These are phyloP conservation scores for Samsoniella hepiali DNA, from an alignment of 2,329 filamentous ascomycete genomes.

Conservation along the genomic window DNA sequence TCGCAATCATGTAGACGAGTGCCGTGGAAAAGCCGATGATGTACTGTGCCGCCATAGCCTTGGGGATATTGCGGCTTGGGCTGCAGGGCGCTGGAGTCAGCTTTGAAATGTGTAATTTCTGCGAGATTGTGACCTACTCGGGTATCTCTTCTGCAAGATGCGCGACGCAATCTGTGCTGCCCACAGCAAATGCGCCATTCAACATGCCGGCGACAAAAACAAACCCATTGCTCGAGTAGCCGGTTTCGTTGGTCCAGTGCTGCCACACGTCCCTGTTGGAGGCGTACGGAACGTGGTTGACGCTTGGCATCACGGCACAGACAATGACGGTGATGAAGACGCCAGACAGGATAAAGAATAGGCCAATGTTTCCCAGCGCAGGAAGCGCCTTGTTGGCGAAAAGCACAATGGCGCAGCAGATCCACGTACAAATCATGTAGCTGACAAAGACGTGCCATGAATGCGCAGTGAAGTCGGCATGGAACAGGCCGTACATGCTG, in stretches of 20 bases:
- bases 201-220: conserved; percentile 42
- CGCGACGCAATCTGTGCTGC: conserved; percentile 61
- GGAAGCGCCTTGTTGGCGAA: conserved; percentile 54
- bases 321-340: conserved; percentile 54
- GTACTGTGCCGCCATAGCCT: conserved; percentile 42
- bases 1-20: conserved; percentile 41
- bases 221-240: conserved; percentile 38
- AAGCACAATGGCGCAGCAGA: conserved; percentile 41
- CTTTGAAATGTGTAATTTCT: neutral
- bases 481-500: conserved; percentile 43
- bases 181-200: conserved; percentile 69
- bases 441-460: conserved; percentile 44
- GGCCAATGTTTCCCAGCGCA: conserved; percentile 50
- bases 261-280: conserved; percentile 40
- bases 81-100: neutral
- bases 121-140: neutral
- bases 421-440: conserved; percentile 40
- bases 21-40: conserved; percentile 42
- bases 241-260: conserved; percentile 38
- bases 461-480: conserved; percentile 34
- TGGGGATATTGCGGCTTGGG: conserved; percentile 42
- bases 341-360: conserved; percentile 48
- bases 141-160: conserved; percentile 66
- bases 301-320: conserved; percentile 48
- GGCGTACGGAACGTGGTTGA: conserved; percentile 27